phyloP scores from a whole-genome alignment of 2,329 filamentous ascomycete species.

The Phaeoacremonium minimum region DNA sequence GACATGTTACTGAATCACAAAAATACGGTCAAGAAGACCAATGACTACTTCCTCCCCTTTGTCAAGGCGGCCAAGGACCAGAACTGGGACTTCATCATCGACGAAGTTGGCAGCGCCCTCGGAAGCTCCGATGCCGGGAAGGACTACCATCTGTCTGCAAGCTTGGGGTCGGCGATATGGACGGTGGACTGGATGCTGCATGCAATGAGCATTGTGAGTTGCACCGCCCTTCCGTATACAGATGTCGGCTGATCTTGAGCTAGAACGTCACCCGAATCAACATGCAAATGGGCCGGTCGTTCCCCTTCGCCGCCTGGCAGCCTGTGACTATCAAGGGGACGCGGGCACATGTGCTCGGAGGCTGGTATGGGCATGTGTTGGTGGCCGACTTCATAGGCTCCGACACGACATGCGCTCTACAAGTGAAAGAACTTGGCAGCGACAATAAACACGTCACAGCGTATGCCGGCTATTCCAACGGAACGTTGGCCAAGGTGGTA shows the following conservation, averaged over 20 bases:
- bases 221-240: not conserved
- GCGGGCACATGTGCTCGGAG: conserved; percentile 1
- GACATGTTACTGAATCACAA: not conserved
- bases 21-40: not conserved
- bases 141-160: not conserved
- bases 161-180: conserved; percentile 2
- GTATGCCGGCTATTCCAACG: conserved; percentile 1
- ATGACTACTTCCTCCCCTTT: not conserved
- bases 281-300: conserved; percentile 1
- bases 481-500: not conserved
- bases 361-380: conserved; percentile 2
- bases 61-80: not conserved
- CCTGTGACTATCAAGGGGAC: not conserved
- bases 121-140: not conserved
- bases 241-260: not conserved
- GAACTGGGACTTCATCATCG: not conserved
- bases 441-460: not conserved
- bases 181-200: conserved; percentile 3
- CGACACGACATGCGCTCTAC: not conserved
- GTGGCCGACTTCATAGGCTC: conserved; percentile 3
- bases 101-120: not conserved
- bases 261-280: conserved; percentile 3
- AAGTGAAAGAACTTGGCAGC: not conserved
- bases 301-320: conserved; percentile 2
- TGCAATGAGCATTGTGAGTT: conserved; percentile 3